Evolutionary conservation across 345 rosid species (phyloP).

Genomic region (Sonneratia alba): DNA sequence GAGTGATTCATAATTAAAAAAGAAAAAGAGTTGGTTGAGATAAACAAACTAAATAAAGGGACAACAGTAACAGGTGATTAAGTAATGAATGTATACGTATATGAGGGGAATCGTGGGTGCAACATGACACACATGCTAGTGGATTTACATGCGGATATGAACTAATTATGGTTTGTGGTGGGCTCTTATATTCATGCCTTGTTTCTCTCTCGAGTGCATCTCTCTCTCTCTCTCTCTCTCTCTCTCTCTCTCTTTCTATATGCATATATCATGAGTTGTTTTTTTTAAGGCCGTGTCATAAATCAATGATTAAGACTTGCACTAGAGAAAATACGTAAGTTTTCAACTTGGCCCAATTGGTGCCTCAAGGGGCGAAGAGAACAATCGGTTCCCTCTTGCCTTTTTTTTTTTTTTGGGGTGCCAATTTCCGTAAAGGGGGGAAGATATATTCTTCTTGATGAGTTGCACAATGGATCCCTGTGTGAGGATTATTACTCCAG

Average conservation of each 20-base stretch:
- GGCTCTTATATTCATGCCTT: neutral
- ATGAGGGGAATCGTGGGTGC: constrained; percentile 12
- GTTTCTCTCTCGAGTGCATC: neutral
- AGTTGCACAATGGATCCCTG: neutral
- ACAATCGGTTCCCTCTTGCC: neutral
- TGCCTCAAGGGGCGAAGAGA: neutral
- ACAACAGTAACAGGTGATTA: neutral
- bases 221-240: neutral
- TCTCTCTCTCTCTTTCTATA: too few relatives aligned
- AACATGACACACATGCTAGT: constrained; percentile 2
- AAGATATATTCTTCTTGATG: neutral
- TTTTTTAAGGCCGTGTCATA: neutral
- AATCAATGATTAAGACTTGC: neutral
- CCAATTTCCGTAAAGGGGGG: neutral
- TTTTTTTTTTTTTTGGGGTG: too few relatives aligned
- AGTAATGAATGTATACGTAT: neutral
- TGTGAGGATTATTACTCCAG: too few relatives aligned
- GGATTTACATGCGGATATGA: constrained; percentile 14
- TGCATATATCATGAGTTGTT: too few relatives aligned
- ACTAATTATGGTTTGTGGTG: neutral
- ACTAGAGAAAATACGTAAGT: neutral
- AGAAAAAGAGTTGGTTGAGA: too few relatives aligned
- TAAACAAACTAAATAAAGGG: neutral
- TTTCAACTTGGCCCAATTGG: constrained; percentile 3
- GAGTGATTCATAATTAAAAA: too few relatives aligned